Conservation (phyloP, 192 early-diverging fungal genomes). For the Coemansia javaensis region DNA sequence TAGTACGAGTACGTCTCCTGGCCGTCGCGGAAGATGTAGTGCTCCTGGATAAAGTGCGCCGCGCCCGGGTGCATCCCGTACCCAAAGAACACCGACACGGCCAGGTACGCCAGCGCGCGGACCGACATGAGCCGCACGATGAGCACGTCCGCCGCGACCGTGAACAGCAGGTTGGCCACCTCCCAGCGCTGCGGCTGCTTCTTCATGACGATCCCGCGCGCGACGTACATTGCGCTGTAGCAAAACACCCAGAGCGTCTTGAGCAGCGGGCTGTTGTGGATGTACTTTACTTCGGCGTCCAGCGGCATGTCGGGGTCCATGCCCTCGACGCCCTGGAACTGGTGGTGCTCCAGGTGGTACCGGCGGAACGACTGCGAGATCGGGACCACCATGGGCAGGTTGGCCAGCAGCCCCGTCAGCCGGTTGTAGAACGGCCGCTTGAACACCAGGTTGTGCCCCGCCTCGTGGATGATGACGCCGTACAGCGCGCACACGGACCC, state of each 20-base stretch:
- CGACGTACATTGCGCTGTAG: conserved; percentile 79
- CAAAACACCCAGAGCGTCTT: conserved; percentile 77
- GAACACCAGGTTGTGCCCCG: conserved; percentile 80
- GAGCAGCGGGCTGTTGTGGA: conserved; percentile 61
- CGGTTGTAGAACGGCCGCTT: conserved; percentile 69
- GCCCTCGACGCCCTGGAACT: conserved; percentile 89
- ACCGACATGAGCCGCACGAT: conserved; percentile 55
- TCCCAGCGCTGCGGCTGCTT: conserved; percentile 69
- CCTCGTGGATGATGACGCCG: conserved; percentile 89
- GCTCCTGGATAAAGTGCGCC: conserved; percentile 95
- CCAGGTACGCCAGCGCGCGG: conserved; percentile 62
- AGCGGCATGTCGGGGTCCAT: conserved; percentile 91
- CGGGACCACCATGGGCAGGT: conserved; percentile 78
- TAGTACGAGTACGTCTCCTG: conserved; percentile 98
- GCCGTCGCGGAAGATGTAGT: conserved; percentile 88
- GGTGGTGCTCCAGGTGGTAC: conserved; percentile 96
- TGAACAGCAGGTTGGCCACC: conserved; percentile 62
- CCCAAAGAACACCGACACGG: conserved; percentile 71
- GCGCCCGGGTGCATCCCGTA: conserved; percentile 88
- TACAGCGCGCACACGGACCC: conserved; percentile 76
- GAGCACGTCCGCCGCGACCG: conserved; percentile 52
- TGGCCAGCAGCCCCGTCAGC: conserved; percentile 74
- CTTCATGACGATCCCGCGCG: conserved; percentile 59
- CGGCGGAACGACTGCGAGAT: conserved; percentile 77
- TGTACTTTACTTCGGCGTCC: conserved; percentile 73